Base-by-base conservation (phyloP, 352 stramenopile genomes). In the Pythium guiyangense region DNA sequence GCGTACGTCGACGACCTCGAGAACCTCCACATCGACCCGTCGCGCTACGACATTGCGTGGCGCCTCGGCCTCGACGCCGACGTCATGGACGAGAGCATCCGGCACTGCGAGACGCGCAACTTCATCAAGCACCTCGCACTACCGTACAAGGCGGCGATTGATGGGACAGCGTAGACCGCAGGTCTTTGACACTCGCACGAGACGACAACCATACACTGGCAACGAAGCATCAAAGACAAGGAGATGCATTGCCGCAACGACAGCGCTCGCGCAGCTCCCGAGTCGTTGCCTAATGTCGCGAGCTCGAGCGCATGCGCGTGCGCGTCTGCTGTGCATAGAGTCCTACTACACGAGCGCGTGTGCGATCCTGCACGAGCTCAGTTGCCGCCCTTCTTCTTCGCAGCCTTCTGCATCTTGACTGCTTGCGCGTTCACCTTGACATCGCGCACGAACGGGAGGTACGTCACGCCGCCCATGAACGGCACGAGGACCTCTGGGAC, bases 381-480 rank as follows among this genome's bases (percentile, higher is more conserved):
- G 57, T 88, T 91, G 60, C 63, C 67, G 62, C 73, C 67, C 79
- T 98, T 97, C 73, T 98, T 98, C 62, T 94, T 95, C 52, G 77
- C 83, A 27, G 81, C 90, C 79, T 98, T 98, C 69, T 98, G 92
- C 75, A 97, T 97, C 83, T 98, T 98, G 63, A 70, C 86, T 27
- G 90, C 77, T 71, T 98, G 92, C 51, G 92, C 59, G 54, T 94
- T 94, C 40, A 90, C 82, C 79, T 93, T 97, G 60, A 86, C 88
- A 49, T 98, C 96, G 54, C 94, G 88, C n/a, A 97, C 91, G 70
- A 99, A 99, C 27, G 97, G 97, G 57, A 99, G 65, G 81, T 99
- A 99, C 25, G 97, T 98, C 45, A 98, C 91, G 57, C 97, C 97
- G 34, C 95, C 96, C 96, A 99, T 99, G 74, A 96, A 99, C 9